Percentiles rank a stretch among this genome's conserved stretches.
Evolutionary conservation across 306 rosid species (phyloP).

Genomic region (Acacia melanoxylon): DNA sequence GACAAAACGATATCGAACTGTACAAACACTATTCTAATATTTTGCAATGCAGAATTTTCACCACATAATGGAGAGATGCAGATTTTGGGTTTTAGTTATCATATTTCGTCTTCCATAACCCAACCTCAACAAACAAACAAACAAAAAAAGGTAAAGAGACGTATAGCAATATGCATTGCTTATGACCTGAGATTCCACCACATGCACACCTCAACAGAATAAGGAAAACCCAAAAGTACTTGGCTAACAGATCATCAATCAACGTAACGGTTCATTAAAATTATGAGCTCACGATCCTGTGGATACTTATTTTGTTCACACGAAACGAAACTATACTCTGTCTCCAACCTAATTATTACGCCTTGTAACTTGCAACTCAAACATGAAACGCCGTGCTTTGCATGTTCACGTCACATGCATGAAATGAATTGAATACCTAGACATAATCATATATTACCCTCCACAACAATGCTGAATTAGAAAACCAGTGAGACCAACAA

Average conservation of each 20-base stretch:
- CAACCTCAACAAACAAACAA: too few relatives aligned
- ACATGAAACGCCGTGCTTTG: neutral
- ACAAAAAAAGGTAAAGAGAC: neutral
- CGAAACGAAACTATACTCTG: neutral
- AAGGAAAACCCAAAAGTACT: neutral
- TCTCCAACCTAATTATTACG: neutral
- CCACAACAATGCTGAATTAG: neutral
- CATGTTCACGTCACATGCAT: constrained; percentile 22
- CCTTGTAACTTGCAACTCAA: neutral
- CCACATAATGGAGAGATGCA: neutral
- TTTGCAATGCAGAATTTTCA: neutral
- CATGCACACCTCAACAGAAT: neutral
- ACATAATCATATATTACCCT: neutral
- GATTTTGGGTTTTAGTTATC: neutral
- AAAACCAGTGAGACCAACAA: neutral
- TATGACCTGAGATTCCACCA: neutral
- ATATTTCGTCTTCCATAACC: neutral
- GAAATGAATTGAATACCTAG: neutral
- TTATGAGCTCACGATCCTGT: neutral
- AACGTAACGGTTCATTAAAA: constrained; percentile 1
- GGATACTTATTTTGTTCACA: neutral
- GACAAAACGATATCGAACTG: neutral
- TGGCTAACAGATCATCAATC: neutral
- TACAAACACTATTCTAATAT: neutral
- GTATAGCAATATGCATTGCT: neutral